Conservation (phyloP, 192 early-diverging fungal species). For the Coemansia interrupta region DNA sequence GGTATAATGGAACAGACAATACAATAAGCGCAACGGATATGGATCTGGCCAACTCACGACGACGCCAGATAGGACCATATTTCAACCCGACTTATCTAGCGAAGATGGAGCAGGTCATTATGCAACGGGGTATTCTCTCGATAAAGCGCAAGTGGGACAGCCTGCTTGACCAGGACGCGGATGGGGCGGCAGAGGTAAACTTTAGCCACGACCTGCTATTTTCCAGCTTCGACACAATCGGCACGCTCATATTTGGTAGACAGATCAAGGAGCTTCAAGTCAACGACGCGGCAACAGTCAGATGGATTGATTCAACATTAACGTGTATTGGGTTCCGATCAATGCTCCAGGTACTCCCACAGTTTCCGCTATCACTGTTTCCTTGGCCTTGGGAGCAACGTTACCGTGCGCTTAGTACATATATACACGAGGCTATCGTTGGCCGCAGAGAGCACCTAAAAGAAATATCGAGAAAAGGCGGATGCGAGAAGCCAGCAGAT, state of each 20-base stretch:
- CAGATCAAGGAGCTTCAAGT: slow-evolving; percentile 28
- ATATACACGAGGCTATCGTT: slow-evolving; percentile 28
- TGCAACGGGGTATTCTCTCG: slow-evolving; percentile 30
- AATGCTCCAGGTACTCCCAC: slow-evolving; percentile 29
- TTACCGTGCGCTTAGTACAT: slow-evolving; percentile 25
- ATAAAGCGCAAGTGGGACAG: slow-evolving; percentile 38
- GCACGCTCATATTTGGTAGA: slow-evolving; percentile 29
- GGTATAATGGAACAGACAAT: slow-evolving; percentile 42
- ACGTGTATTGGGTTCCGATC: slow-evolving; percentile 35
- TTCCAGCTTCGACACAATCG: slow-evolving; percentile 40
- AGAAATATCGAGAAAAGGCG: neutral
- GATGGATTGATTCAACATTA: slow-evolving; percentile 34
- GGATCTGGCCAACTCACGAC: slow-evolving; percentile 29
- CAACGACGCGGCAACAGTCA: slow-evolving; percentile 25
- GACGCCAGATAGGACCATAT: slow-evolving; percentile 38
- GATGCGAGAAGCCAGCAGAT: slow-evolving; percentile 19
- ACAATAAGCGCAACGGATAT: slow-evolving; percentile 35
- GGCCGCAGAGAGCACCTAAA: slow-evolving; percentile 14
- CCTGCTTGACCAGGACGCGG: slow-evolving; percentile 9
- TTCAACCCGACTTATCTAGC: slow-evolving; percentile 33
- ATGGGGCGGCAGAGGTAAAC: slow-evolving; percentile 35
- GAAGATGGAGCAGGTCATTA: slow-evolving; percentile 41
- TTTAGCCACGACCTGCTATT: slow-evolving; percentile 42
- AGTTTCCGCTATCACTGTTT: slow-evolving; percentile 20
- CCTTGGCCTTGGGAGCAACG: slow-evolving; percentile 29